These are phyloP conservation scores for Elsinoe ampelina DNA, from an alignment of 2,329 filamentous ascomycete genomes.

Conservation along the genomic window DNA sequence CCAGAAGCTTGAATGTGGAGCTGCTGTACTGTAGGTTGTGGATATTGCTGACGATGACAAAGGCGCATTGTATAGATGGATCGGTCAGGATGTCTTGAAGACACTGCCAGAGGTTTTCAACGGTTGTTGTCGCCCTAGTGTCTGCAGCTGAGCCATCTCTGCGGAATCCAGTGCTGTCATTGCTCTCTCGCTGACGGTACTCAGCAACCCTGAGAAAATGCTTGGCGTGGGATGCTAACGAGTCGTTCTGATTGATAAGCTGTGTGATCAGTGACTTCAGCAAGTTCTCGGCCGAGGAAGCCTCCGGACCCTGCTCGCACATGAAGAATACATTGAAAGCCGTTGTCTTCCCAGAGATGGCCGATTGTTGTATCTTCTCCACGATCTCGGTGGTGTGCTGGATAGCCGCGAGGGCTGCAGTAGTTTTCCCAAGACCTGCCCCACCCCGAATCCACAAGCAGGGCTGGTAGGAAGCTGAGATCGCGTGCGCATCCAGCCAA, in stretches of 20 bases:
- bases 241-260: slow-evolving; percentile 14
- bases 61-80: not conserved
- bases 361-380: not conserved
- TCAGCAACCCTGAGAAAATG: slow-evolving; percentile 2
- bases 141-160: not conserved
- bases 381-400: not conserved
- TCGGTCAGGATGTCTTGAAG: slow-evolving; percentile 12
- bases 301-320: slow-evolving; percentile 6
- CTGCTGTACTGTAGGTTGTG: not conserved
- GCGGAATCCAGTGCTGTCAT: not conserved
- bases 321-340: slow-evolving; percentile 11
- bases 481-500: not conserved
- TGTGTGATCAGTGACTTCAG: slow-evolving; percentile 13
- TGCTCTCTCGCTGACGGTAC: not conserved
- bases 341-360: not conserved
- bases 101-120: slow-evolving; percentile 13
- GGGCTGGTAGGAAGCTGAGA: not conserved
- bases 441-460: not conserved
- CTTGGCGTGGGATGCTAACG: slow-evolving; percentile 12
- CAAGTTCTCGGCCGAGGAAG: slow-evolving; percentile 8
- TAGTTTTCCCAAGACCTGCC: not conserved
- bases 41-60: slow-evolving; percentile 4
- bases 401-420: not conserved
- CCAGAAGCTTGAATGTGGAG: not conserved
- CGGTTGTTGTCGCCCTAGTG: slow-evolving; percentile 1